Evolutionary conservation across 2,329 filamentous ascomycete genomes (phyloP).

Genomic region (Monilinia fructicola): DNA sequence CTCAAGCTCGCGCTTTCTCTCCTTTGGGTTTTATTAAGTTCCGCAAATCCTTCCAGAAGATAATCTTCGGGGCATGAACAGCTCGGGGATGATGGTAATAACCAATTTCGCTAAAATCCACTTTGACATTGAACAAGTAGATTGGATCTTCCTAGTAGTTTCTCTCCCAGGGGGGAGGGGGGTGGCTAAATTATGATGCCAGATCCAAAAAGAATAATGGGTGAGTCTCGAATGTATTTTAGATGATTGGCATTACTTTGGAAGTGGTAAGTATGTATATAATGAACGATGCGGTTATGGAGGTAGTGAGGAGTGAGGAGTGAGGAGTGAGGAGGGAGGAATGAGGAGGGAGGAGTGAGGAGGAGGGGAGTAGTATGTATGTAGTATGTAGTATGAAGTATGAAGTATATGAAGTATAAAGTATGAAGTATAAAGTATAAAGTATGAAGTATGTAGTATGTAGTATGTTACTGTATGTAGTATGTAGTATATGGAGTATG

Average conservation of each 20-base stretch:
- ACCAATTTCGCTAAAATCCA: slow-evolving; percentile 33
- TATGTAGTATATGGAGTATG: no score
- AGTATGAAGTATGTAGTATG: no score
- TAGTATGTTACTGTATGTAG: no score
- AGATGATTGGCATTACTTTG: background rate
- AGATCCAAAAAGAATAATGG: background rate
- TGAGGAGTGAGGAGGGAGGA: background rate
- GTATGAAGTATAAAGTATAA: no score
- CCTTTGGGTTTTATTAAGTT: slow-evolving; percentile 24
- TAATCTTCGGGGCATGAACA: slow-evolving; percentile 31
- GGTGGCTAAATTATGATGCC: background rate
- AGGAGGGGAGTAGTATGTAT: background rate
- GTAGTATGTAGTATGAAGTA: no score
- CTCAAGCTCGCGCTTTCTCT: slow-evolving; percentile 17
- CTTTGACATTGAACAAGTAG: slow-evolving; percentile 24
- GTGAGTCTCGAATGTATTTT: slow-evolving; percentile 21
- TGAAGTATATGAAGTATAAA: no score
- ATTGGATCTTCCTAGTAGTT: slow-evolving; percentile 23
- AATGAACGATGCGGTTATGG: no score
- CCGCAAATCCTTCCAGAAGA: slow-evolving; percentile 26
- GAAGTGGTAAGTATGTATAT: no score
- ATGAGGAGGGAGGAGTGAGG: no score
- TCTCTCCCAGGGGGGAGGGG: slow-evolving; percentile 13
- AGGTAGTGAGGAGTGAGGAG: no score
- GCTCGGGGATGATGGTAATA: slow-evolving; percentile 29